Evolutionary conservation across 2,329 filamentous ascomycete genomes (phyloP).

Genomic region (Lachnellula hyalina): DNA sequence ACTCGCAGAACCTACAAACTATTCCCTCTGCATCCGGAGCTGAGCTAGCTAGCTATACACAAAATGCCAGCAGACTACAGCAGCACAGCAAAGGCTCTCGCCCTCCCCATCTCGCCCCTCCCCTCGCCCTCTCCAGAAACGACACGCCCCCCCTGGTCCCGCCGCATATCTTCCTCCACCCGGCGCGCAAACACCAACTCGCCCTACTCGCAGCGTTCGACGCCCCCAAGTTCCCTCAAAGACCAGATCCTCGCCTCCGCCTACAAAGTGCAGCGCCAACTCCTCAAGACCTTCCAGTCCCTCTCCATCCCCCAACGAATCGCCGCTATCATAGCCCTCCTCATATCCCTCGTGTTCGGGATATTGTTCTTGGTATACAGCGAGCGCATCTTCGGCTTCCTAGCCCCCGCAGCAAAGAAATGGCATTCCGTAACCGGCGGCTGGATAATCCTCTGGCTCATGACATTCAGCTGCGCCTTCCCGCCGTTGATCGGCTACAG

Average conservation of each 20-base stretch:
- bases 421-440: conserved; percentile 73
- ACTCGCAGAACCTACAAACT: background rate
- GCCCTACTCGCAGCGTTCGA: conserved; percentile 15
- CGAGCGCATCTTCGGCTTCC: conserved; percentile 69
- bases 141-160: conserved; percentile 47
- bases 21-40: conserved; percentile 10
- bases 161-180: conserved; percentile 36
- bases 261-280: conserved; percentile 44
- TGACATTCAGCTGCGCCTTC: conserved; percentile 63
- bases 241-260: conserved; percentile 44
- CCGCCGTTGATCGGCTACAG: conserved; percentile 69
- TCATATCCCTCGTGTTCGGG: conserved; percentile 46
- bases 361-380: conserved; percentile 73
- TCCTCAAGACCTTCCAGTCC: conserved; percentile 46
- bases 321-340: conserved; percentile 45
- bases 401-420: conserved; percentile 66
- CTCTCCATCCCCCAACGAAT: conserved; percentile 58
- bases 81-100: conserved; percentile 45
- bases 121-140: conserved; percentile 41
- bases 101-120: conserved; percentile 39
- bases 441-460: conserved; percentile 60
- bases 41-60: background rate
- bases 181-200: conserved; percentile 19
- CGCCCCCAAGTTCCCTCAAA: conserved; percentile 28
- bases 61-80: conserved; percentile 48